These are phyloP conservation scores for Boletellus ananiceps DNA, from an alignment of 768 basidiomycete species.

Conservation along the genomic window DNA sequence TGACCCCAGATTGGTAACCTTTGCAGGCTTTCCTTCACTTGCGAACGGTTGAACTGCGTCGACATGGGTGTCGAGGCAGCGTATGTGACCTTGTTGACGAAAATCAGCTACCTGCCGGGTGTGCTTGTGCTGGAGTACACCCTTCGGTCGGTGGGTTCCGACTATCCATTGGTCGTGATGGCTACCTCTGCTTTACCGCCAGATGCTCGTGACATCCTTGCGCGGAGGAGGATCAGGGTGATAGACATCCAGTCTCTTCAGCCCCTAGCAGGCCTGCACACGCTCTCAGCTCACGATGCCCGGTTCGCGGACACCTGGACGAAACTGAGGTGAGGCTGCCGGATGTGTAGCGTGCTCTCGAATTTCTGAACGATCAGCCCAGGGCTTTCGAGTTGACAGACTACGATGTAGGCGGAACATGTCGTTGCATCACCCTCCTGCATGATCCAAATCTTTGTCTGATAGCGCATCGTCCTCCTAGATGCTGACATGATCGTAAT, in stretches of 20 bases:
- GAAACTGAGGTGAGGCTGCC: conserved; percentile 43
- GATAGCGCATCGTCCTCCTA: conserved; percentile 70
- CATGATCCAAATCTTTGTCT: conserved; percentile 2
- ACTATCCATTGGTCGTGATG: conserved; percentile 80
- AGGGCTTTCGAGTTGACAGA: conserved; percentile 61
- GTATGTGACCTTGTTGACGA: conserved; percentile 78
- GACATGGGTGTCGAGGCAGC: conserved; percentile 44
- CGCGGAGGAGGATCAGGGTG: conserved; percentile 47
- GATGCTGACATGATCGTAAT: conserved; percentile 87
- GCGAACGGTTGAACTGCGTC: not conserved
- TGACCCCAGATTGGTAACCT: not conserved
- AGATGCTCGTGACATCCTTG: conserved; percentile 48
- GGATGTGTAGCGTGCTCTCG: conserved; percentile 23
- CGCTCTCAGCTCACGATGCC: conserved; percentile 35
- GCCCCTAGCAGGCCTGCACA: conserved; percentile 42
- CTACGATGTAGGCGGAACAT: conserved; percentile 51
- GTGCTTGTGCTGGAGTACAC: conserved; percentile 51
- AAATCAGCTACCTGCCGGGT: conserved; percentile 52
- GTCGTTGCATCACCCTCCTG: not conserved
- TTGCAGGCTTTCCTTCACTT: too few species aligned
- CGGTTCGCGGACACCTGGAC: conserved; percentile 66
- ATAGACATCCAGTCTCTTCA: conserved; percentile 56
- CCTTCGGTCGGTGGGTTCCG: conserved; percentile 49
- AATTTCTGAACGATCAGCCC: not conserved
- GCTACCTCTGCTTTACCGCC: conserved; percentile 54